Evolutionary conservation across 306 rosid species (phyloP), one percentile per base, ranked within the genome.

Genomic region (Spatholobus suberectus): DNA sequence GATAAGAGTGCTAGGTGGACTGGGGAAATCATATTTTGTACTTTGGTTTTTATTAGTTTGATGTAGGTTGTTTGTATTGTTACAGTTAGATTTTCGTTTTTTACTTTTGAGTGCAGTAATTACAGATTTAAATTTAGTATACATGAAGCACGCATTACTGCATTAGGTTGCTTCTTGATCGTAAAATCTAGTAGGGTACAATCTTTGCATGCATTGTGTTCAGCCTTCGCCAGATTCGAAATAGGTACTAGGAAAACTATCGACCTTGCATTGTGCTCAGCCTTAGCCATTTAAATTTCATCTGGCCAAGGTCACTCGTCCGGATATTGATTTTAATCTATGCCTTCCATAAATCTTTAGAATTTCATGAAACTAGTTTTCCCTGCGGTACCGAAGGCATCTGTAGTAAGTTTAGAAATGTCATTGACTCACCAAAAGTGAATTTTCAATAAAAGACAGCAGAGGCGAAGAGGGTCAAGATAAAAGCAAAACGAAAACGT

Each of bases 21-120:
- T 24, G 69, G 24, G 81, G 57, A 61, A 77, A 61, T 75, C 44
- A 38, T 40, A 70, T 74, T 26, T 44, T 72, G 63, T 20, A 62
- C 6, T 65, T 32, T 66, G 65, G 11, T 13, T 55, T 73, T 32
- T 77, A 21, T 6, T 78, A 72, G 70, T 73, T 77, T 59, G 84
- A 65, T 83, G 37, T 43, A 75, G 68, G 78, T 59, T 51, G 81
- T 59, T 73, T 63, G 55, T 78, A 75, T 51, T 77, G 26, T 81
- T 75, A 62, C 49, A 65, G 65, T 20, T 37, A 71, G 80, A 76
- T 35, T 83, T 79, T 20, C 27, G 4, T 34, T 46, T 78, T 65
- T 52, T 34, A 47, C 18, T 14, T n/a, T n/a, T 49, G 1, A 27
- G 37, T 18, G 5, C 70, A 27, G 40, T 62, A 51, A 55, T 79